Evolutionary conservation across 1,284 basidiomycete species (phyloP), one percentile per base, ranked within the genome.

Genomic region (Boletus sp.): DNA sequence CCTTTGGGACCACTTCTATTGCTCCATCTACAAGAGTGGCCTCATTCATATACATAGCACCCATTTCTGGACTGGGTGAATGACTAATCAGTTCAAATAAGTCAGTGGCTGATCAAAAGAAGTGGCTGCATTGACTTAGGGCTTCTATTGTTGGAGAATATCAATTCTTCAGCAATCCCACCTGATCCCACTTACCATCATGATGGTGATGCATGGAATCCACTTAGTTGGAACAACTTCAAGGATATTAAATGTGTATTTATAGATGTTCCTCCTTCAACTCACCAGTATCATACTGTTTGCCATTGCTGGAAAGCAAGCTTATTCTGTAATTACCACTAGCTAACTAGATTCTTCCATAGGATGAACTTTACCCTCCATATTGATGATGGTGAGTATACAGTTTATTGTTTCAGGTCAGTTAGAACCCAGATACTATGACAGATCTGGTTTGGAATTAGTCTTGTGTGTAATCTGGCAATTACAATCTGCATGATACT

Each of bases 131-230:
- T 24, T 65, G 22, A 61, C 60, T 15, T 65, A 70, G 16, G 49
- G 55, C 3, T 70, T 70, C 43, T 67, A 58, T 45, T 68, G 65
- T 56, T 70, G 66, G 68, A 46, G 63, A 45, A 65, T 70, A 54
- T 56, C 41, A 15, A 39, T 50, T n/a, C 37, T 68, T n/a, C 41
- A 39, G 6, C 43, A 22, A 46, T 59, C 22, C 1, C 20, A 11
- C 11, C 29, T 29, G 7, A 1, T 69, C 1, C 18, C 53, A 20
- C 0, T 55, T 37, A 29, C 31, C 7, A 67, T 70, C 29, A 65
- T 67, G 58, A 57, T 48, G 66, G 67, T 67, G 39, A 61, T 39
- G 3, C 12, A 48, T 4, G 2, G 5, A 29, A 45, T 37, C 16
- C 11, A 2, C 15, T 29, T 12, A 22, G 4, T 41, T 37, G 2